Percentiles rank a stretch among this genome's conserved stretches.
These are phyloP conservation scores for Beauveria scarabaeidicola DNA, from an alignment of 2,329 filamentous ascomycete genomes.

Conservation along the genomic window DNA sequence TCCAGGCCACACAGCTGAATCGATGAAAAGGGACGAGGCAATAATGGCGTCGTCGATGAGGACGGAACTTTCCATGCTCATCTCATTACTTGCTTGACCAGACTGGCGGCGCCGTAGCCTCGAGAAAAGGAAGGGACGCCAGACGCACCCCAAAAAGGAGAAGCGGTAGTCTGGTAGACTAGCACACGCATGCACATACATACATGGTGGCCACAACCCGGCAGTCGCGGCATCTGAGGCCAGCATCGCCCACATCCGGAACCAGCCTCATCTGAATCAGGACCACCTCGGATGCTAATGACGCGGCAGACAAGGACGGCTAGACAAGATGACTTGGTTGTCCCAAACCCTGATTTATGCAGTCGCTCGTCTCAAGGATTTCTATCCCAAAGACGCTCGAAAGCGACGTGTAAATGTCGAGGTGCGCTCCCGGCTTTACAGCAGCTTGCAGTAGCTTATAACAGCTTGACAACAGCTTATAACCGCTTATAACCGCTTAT, in stretches of 20 bases:
- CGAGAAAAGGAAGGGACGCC: background rate
- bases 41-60: background rate
- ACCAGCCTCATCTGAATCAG: background rate
- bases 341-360: background rate
- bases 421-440: no score
- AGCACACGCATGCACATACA: background rate
- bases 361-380: background rate
- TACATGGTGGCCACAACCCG: slow-evolving; percentile 4
- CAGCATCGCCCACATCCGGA: background rate
- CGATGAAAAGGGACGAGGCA: background rate
- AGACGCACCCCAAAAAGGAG: background rate
- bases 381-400: no score
- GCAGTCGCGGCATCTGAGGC: slow-evolving; percentile 1
- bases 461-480: background rate
- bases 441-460: no score
- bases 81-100: background rate
- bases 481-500: no score
- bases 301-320: background rate
- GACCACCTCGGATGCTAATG: background rate
- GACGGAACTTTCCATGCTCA: background rate
- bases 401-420: background rate
- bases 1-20: background rate
- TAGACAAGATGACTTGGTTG: background rate
- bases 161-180: background rate
- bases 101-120: background rate